Evolutionary conservation across 2,329 filamentous ascomycete genomes (phyloP).

Genomic region (Fusarium algeriense): DNA sequence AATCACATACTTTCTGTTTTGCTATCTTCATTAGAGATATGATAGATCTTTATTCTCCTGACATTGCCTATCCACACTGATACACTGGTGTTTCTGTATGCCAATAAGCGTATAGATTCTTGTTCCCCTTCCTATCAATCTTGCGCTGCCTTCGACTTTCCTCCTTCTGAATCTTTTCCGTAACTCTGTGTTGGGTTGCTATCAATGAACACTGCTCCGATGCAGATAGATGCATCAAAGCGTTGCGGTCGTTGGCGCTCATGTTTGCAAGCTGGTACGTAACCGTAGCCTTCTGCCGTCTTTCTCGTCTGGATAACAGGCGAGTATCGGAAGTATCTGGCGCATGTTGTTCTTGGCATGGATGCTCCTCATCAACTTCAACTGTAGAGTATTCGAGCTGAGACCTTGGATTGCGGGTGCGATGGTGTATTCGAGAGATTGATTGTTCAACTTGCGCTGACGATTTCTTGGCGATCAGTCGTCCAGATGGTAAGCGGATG

Average conservation of each 20-base stretch:
- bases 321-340: neutral
- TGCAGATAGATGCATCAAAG: slow-evolving; percentile 7
- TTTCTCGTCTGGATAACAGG: neutral
- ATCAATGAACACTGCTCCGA: slow-evolving; percentile 15
- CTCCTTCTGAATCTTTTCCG: slow-evolving; percentile 16
- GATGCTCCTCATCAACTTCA: accelerated
- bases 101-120: slow-evolving; percentile 28
- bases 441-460: slow-evolving; percentile 4
- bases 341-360: accelerated
- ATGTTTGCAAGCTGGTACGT: slow-evolving; percentile 1
- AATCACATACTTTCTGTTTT: too few species aligned
- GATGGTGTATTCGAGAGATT: accelerated
- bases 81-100: slow-evolving; percentile 20
- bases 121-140: slow-evolving; percentile 14
- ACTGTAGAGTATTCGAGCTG: neutral
- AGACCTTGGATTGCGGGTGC: accelerated
- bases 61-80: neutral
- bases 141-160: slow-evolving; percentile 13
- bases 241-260: neutral
- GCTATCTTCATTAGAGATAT: too few species aligned
- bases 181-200: neutral
- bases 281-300: neutral
- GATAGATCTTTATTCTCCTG: too few species aligned
- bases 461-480: slow-evolving; percentile 15
- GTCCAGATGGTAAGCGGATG: neutral